Conservation (phyloP, 306 rosid species). For the Castanea crenata region DNA sequence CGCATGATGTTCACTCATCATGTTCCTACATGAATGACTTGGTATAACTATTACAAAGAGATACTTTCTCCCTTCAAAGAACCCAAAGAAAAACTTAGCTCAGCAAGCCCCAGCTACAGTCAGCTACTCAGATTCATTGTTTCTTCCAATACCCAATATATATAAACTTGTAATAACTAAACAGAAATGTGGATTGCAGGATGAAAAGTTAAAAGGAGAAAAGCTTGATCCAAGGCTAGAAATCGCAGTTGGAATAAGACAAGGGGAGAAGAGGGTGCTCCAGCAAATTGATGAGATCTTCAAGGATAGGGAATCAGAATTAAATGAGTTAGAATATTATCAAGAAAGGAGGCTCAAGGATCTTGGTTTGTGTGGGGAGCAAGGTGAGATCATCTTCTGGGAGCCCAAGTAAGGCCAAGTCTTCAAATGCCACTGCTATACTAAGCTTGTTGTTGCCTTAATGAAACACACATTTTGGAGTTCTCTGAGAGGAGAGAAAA, state of each 20-base stretch:
- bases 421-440: neutral
- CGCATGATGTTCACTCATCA: no score
- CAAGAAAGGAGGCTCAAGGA: slow-evolving; percentile 96
- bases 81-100: neutral
- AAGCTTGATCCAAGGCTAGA: slow-evolving; percentile 60
- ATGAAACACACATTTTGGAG: neutral
- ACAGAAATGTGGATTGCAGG: slow-evolving; percentile 48
- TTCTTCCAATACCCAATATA: neutral
- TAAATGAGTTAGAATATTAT: slow-evolving; percentile 67
- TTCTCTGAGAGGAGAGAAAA: neutral
- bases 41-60: no score
- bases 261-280: slow-evolving; percentile 82
- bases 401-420: slow-evolving; percentile 39
- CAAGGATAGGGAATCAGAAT: slow-evolving; percentile 62
- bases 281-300: slow-evolving; percentile 70
- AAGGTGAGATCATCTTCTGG: slow-evolving; percentile 77
- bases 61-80: no score
- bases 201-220: slow-evolving; percentile 61
- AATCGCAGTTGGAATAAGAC: slow-evolving; percentile 84
- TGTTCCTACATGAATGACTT: no score
- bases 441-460: neutral
- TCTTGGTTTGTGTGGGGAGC: slow-evolving; percentile 94
- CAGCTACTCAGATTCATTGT: neutral
- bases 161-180: slow-evolving; percentile 11
- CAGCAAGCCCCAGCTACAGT: neutral